These are phyloP conservation scores for Magnolia sinica DNA, from an alignment of 164 flowering plant species.

Conservation along the genomic window DNA sequence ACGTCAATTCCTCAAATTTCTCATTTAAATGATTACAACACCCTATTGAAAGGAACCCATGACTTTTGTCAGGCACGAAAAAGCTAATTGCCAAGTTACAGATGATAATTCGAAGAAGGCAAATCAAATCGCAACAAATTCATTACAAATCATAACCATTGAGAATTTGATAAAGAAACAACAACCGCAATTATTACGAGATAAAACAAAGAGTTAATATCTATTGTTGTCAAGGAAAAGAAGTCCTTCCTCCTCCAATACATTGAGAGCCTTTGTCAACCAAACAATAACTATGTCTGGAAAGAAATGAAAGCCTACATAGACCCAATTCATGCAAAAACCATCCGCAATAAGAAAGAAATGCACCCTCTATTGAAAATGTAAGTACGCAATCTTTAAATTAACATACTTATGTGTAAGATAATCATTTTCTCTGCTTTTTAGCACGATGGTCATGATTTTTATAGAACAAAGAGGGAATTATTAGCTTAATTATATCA, in stretches of 20 bases:
- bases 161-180: conserved; percentile 11
- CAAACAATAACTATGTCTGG: conserved; percentile 42
- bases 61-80: conserved; percentile 34
- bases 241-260: conserved; percentile 3
- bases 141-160: not conserved
- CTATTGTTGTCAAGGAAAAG: not conserved
- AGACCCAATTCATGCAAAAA: conserved; percentile 14
- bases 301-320: conserved; percentile 27
- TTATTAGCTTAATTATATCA: not conserved
- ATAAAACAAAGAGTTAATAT: conserved; percentile 3
- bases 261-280: conserved; percentile 39
- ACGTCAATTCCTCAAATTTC: conserved; percentile 24
- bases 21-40: conserved; percentile 16
- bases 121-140: not conserved
- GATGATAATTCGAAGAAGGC: conserved; percentile 1
- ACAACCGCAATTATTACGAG: conserved; percentile 26
- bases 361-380: conserved; percentile 3
- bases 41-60: conserved; percentile 15
- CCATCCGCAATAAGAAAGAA: not conserved
- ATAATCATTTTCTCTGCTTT: not conserved
- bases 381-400: not conserved
- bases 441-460: not conserved
- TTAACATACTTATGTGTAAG: not conserved
- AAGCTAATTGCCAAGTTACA: conserved; percentile 12
- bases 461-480: not conserved